Evolutionary conservation across 345 rosid species (phyloP), one percentile per base, ranked within the genome.

Genomic region (Lepidium sativum): DNA sequence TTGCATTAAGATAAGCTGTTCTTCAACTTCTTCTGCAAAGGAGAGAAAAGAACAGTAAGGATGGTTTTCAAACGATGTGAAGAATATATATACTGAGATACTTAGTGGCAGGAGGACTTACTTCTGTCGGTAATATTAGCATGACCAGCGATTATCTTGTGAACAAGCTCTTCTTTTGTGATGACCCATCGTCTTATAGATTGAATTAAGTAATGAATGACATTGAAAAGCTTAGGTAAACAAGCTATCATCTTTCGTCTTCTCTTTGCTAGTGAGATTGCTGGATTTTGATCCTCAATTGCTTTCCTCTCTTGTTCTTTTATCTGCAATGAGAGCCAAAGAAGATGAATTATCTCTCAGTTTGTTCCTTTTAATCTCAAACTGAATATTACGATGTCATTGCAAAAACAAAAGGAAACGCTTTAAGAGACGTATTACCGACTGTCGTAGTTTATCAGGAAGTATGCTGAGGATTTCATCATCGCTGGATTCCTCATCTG

Each of bases 11-110:
- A 67, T 76, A 11, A 87, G 73, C 70, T 84, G 97, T 65, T 86
- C 97, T 71, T 88, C 92, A 43, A 86, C 81, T 76, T 90, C 97
- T 71, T 73, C 97, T 87, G 85, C 40, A 37, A 78, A 33, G 11
- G 18, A 14, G 10, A 41, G 4, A 9, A 12, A 16, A 21, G 29
- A 67, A 55, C 6, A 2, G 42, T 69, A 40, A 53, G 55, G 53
- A 54, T 49, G 40, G 14, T 16, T 56, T 4, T 10, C 0, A 42
- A 47, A 49, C 42, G 2, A 6, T 52, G 25, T 57, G 38, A 3
- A 4, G 5, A 11, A 10, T n/a, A n/a, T 3, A 45, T 6, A 8
- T 35, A 13, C 2, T 3, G 47, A 51, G 32, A 29, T 65, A 12
- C 13, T 54, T 29, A n/a, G 40, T 0, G 16, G 32, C 27, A 27